phyloP scores from a whole-genome alignment of 345 rosid genomes.

The Firmiana major region DNA sequence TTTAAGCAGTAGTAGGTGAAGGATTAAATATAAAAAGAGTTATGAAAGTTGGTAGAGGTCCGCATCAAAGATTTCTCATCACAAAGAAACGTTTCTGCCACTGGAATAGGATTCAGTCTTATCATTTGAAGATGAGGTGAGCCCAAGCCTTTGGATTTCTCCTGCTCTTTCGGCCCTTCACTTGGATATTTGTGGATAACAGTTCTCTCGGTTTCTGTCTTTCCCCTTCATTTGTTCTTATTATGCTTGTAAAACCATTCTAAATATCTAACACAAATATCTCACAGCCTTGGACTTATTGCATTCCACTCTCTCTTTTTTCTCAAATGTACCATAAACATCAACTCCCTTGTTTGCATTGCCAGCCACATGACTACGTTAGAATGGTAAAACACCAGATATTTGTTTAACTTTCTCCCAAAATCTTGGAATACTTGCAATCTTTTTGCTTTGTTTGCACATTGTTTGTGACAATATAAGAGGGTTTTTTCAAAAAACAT shows the following conservation, averaged over 20 bases:
- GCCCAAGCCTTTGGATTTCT: conserved; percentile 24
- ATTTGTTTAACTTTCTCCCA: conserved; percentile 3
- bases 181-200: conserved; percentile 44
- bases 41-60: conserved; percentile 5
- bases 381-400: conserved; percentile 35
- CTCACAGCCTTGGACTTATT: background rate
- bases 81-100: background rate
- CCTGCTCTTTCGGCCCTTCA: conserved; percentile 45
- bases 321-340: conserved; percentile 14
- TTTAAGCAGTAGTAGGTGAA: background rate
- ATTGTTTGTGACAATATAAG: background rate
- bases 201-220: background rate
- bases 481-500: background rate
- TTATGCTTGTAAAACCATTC: background rate
- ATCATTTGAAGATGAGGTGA: conserved; percentile 26
- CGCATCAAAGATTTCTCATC: background rate
- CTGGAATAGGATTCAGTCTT: background rate
- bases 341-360: conserved; percentile 39
- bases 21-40: background rate
- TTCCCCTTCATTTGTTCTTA: background rate
- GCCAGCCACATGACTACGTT: conserved; percentile 47
- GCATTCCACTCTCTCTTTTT: background rate
- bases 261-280: conserved; percentile 33
- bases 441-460: conserved; percentile 15
- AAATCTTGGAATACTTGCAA: background rate